Base-by-base conservation (phyloP, 2,329 filamentous ascomycete species). In the Colletotrichum eleusines region DNA sequence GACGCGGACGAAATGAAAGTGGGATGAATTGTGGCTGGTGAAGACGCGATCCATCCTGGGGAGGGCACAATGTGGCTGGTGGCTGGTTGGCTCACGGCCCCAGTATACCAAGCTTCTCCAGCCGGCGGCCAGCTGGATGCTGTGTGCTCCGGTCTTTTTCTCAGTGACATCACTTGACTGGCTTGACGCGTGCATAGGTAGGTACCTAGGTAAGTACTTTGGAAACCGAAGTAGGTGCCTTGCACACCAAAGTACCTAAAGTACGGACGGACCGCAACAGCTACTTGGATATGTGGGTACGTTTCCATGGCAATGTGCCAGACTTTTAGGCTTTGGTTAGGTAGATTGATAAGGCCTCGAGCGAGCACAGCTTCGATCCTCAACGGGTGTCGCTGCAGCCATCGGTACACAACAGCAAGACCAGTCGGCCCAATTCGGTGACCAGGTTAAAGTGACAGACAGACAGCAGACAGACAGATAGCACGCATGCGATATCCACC, bases 111-210 rank as follows among this genome's bases (percentile, higher is more conserved):
- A 6, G 6, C 1, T 0, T 14, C 28, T n/a, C 44, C 44, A 62
- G 60, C 18, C 40, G 35, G 44, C 3, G 2, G 20, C 20, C 51
- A 5, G 31, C 14, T 20, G 1, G 16, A 5, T 5, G 35, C 9
- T n/a, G 6, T 12, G n/a, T 23, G 5, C 6, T 4, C 18, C 23
- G 16, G 1, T 38, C 23, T 53, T 63, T 31, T 33, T 23, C 16
- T 40, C 35, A 42, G 26, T 69, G 67, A 69, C 63, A 69, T 69
- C 67, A 69, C 62, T 48, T 31, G 3, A 35, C 31, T 9, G 31
- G 31, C 31, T 38, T 28, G 6, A 5, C 6, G 23, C 48, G 62
- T 69, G 26, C 26, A 38, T 7, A 33, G 33, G 33, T 11, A 35
- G 33, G 33, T 35, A 35, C 33, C 33, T 40, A 16, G 1, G 38